Percentiles rank a stretch among this genome's conserved stretches.
Evolutionary conservation across 441 rosid genomes (phyloP).

Genomic region (Biscutella laevigata): DNA sequence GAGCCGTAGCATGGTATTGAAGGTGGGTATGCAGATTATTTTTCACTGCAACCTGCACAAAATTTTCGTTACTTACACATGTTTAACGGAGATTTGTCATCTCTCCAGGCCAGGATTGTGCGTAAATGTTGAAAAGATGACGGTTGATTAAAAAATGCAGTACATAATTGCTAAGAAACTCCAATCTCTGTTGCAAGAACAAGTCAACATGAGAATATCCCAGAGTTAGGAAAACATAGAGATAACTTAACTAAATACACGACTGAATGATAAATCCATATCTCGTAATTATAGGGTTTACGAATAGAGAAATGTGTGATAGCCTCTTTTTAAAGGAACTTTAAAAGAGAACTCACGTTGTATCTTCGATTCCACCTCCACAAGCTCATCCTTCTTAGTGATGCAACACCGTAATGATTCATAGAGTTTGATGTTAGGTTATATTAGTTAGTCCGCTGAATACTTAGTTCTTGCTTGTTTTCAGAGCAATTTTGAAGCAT

Average conservation of each 20-base stretch:
- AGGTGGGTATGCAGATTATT: slow-evolving; percentile 53
- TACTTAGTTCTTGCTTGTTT: too few species aligned
- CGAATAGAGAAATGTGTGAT: slow-evolving; percentile 59
- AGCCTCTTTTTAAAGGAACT: slow-evolving; percentile 81
- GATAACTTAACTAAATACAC: slow-evolving; percentile 2
- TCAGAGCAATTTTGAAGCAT: slow-evolving; percentile 55
- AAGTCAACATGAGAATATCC: slow-evolving; percentile 11
- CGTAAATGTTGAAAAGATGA: slow-evolving; percentile 63
- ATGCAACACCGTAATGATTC: slow-evolving; percentile 30
- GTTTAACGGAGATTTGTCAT: slow-evolving; percentile 90
- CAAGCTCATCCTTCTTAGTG: slow-evolving; percentile 40
- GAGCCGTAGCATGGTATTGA: slow-evolving; percentile 40
- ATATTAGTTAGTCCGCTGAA: too few species aligned
- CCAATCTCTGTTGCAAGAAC: slow-evolving; percentile 65
- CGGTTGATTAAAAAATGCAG: slow-evolving; percentile 77
- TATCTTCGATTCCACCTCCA: slow-evolving; percentile 53
- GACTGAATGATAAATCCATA: slow-evolving; percentile 18
- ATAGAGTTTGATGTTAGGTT: too few species aligned
- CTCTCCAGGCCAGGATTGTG: slow-evolving; percentile 68
- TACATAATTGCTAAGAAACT: slow-evolving; percentile 86
- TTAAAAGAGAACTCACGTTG: slow-evolving; percentile 47
- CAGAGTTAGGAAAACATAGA: not conserved
- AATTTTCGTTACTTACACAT: slow-evolving; percentile 72
- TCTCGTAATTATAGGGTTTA: slow-evolving; percentile 63
- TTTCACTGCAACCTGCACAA: slow-evolving; percentile 72